phyloP scores from a whole-genome alignment of 1,139 yeast genomes.

The Pneumocystis sp. region DNA sequence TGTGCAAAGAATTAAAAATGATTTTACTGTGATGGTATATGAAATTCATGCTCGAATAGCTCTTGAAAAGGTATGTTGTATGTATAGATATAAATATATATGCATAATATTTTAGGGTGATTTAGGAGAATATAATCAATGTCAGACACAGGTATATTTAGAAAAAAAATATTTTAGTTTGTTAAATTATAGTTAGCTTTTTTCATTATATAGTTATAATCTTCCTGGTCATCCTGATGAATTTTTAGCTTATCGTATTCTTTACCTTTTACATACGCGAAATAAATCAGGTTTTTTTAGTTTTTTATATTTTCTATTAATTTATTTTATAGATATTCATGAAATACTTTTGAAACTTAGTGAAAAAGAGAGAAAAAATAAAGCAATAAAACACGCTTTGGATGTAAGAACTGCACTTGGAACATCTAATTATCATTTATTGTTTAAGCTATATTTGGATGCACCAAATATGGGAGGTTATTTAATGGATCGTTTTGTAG shows the following conservation, averaged over 20 bases:
- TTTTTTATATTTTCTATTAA: neutral
- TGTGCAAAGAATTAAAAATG: slow-evolving; percentile 74
- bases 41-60: slow-evolving; percentile 84
- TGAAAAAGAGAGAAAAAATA: slow-evolving; percentile 19
- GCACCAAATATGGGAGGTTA: slow-evolving; percentile 31
- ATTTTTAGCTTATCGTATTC: slow-evolving; percentile 57
- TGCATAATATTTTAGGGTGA: slow-evolving; percentile 36
- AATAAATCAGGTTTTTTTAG: slow-evolving; percentile 26
- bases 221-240: slow-evolving; percentile 36
- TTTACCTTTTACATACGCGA: slow-evolving; percentile 66
- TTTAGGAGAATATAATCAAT: slow-evolving; percentile 88
- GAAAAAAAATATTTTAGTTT: neutral
- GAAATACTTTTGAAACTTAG: slow-evolving; percentile 20
- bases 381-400: slow-evolving; percentile 32
- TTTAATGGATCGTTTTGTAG: slow-evolving; percentile 34
- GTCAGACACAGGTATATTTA: slow-evolving; percentile 50
- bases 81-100: neutral
- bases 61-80: slow-evolving; percentile 29
- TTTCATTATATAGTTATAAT: slow-evolving; percentile 34
- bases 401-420: slow-evolving; percentile 31
- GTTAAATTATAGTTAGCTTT: neutral
- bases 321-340: slow-evolving; percentile 17
- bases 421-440: slow-evolving; percentile 36
- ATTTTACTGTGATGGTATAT: slow-evolving; percentile 64
- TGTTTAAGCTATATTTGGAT: slow-evolving; percentile 31